Conservation (phyloP, 1,139 yeast genomes). For the Suhomyces maxii region DNA sequence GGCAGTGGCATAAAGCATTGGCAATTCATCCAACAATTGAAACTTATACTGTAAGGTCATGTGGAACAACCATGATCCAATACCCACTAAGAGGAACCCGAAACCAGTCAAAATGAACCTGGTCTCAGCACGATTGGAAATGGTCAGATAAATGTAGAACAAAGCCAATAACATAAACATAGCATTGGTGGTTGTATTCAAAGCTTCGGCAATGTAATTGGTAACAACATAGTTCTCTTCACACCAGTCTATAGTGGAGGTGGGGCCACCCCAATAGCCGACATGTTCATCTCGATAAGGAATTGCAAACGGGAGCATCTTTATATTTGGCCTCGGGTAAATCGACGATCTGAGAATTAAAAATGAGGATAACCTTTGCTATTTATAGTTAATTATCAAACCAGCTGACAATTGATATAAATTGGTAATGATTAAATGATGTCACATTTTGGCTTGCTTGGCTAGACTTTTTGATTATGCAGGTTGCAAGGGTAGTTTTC, state of each 20-base stretch:
- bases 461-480: neutral
- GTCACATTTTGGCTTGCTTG: neutral
- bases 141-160: constrained; percentile 65
- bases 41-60: constrained; percentile 89
- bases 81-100: constrained; percentile 86
- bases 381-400: too few species aligned
- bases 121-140: constrained; percentile 59
- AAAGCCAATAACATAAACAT: constrained; percentile 65
- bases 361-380: neutral
- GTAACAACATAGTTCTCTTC: constrained; percentile 91
- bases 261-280: constrained; percentile 52
- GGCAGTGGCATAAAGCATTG: constrained; percentile 97
- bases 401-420: neutral
- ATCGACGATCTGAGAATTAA: too few species aligned
- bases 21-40: constrained; percentile 91
- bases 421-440: neutral
- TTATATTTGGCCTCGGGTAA: too few species aligned
- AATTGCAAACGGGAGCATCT: constrained; percentile 49
- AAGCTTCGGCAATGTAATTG: constrained; percentile 82
- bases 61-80: constrained; percentile 94
- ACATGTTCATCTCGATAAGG: constrained; percentile 48
- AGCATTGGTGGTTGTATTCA: constrained; percentile 78
- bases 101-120: constrained; percentile 70
- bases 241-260: constrained; percentile 92
- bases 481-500: neutral